Percentiles rank a stretch among this genome's conserved stretches.
These are phyloP conservation scores for Saccharomycopsis olivae DNA, from an alignment of 805 yeast species.

Conservation along the genomic window DNA sequence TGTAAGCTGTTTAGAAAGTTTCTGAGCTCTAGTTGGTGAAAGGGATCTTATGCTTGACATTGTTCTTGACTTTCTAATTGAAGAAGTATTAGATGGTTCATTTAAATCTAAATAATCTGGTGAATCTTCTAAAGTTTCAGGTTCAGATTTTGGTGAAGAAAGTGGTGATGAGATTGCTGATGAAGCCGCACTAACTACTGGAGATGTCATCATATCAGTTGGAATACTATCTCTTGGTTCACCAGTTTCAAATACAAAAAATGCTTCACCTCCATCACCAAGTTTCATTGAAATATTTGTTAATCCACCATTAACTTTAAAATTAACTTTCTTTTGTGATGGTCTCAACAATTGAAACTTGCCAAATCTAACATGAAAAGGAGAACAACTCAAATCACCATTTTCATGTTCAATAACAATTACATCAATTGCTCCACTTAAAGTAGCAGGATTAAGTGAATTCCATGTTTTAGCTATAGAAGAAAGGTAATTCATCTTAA, in stretches of 20 bases:
- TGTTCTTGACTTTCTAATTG: slow-evolving; percentile 3
- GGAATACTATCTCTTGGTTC: slow-evolving; percentile 53
- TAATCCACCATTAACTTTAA: slow-evolving; percentile 70
- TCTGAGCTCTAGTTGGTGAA: slow-evolving; percentile 34
- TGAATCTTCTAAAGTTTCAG: slow-evolving; percentile 19
- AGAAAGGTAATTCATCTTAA: slow-evolving; percentile 18
- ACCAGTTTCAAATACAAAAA: slow-evolving; percentile 85
- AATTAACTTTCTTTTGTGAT: slow-evolving; percentile 87
- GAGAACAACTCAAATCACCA: slow-evolving; percentile 75
- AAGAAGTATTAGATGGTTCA: neutral
- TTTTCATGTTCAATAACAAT: slow-evolving; percentile 86
- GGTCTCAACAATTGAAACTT: slow-evolving; percentile 88
- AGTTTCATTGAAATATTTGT: slow-evolving; percentile 90
- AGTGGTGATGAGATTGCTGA: slow-evolving; percentile 41
- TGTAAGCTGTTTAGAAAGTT: slow-evolving; percentile 53
- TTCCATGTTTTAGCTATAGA: slow-evolving; percentile 91
- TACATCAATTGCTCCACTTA: slow-evolving; percentile 94
- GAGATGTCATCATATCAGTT: slow-evolving; percentile 70
- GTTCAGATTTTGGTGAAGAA: slow-evolving; percentile 16
- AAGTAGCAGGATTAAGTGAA: slow-evolving; percentile 90
- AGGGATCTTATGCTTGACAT: slow-evolving; percentile 16
- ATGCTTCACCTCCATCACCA: slow-evolving; percentile 97
- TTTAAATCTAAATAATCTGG: slow-evolving; percentile 24
- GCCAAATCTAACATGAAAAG: slow-evolving; percentile 95
- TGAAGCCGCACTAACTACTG: slow-evolving; percentile 57